A percentile compares a stretch with the other conserved stretches of the same genome.
phyloP scores from a whole-genome alignment of 106 monocot genomes.

The Posidonia australis region DNA sequence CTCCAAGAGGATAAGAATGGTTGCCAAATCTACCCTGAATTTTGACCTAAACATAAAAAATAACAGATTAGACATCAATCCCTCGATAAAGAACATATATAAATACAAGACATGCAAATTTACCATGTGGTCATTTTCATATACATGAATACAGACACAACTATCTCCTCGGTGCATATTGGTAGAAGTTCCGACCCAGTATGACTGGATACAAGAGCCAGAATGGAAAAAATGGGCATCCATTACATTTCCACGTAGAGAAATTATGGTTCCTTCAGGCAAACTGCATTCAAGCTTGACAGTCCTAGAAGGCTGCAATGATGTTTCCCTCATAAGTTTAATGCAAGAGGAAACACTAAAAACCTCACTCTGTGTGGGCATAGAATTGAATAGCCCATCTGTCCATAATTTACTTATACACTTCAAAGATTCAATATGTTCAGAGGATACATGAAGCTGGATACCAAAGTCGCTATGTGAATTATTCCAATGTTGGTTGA shows the following conservation, averaged over 20 bases:
- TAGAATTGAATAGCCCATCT: slow-evolving; percentile 10
- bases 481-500: slow-evolving; percentile 13
- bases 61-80: slow-evolving; percentile 7
- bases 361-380: neutral
- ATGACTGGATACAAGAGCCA: slow-evolving; percentile 3
- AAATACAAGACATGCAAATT: slow-evolving; percentile 2
- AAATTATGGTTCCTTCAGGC: slow-evolving; percentile 43
- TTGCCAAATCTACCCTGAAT: slow-evolving; percentile 40
- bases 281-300: slow-evolving; percentile 14
- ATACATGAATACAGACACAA: slow-evolving; percentile 57
- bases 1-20: slow-evolving; percentile 42
- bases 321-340: slow-evolving; percentile 24
- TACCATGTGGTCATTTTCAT: slow-evolving; percentile 60
- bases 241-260: slow-evolving; percentile 49
- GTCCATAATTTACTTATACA: slow-evolving; percentile 4
- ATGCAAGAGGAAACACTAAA: slow-evolving; percentile 39
- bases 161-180: neutral
- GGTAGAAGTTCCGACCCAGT: neutral
- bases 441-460: slow-evolving; percentile 27
- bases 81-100: slow-evolving; percentile 2
- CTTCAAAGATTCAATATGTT: slow-evolving; percentile 1
- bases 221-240: slow-evolving; percentile 31
- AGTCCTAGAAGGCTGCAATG: slow-evolving; percentile 8
- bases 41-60: slow-evolving; percentile 30
- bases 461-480: slow-evolving; percentile 25